A percentile compares a stretch with the other conserved stretches of the same genome.
These are phyloP conservation scores for Pleurotus ostreatus DNA, from an alignment of 768 basidiomycete genomes.

Conservation along the genomic window DNA sequence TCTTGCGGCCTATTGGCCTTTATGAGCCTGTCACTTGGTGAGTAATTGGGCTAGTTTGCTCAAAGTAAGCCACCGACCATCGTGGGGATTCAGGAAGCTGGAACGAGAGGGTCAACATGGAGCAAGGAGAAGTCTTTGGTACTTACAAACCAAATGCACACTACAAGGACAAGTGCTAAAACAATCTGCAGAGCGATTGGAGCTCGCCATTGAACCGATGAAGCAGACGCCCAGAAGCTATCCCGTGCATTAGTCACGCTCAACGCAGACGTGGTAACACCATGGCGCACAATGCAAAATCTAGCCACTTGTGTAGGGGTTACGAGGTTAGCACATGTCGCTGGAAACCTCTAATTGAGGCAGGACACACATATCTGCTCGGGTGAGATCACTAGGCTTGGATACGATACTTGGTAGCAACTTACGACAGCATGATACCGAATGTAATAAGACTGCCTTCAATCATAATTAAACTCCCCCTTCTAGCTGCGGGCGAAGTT, in stretches of 20 bases:
- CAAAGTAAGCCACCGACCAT: conserved; percentile 31
- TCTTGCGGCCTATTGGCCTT: conserved; percentile 51
- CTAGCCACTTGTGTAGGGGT: conserved; percentile 44
- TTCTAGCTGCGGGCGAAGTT: conserved; percentile 42
- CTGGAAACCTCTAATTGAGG: too few relatives aligned
- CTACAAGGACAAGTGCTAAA: conserved; percentile 50
- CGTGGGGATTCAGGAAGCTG: conserved; percentile 59
- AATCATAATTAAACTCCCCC: conserved; percentile 46
- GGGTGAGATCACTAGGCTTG: too few relatives aligned
- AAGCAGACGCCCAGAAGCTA: conserved; percentile 47
- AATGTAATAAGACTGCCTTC: conserved; percentile 19
- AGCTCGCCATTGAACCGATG: conserved; percentile 58
- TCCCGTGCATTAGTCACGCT: neutral
- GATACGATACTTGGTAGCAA: neutral
- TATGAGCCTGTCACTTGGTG: conserved; percentile 38
- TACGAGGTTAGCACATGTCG: too few relatives aligned
- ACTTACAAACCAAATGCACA: conserved; percentile 45
- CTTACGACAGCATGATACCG: neutral
- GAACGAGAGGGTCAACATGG: too few relatives aligned
- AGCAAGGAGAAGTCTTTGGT: neutral
- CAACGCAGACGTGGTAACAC: neutral
- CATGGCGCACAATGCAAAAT: conserved; percentile 53
- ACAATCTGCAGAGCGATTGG: conserved; percentile 59
- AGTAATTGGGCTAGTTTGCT: too few relatives aligned
- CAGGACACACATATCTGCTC: too few relatives aligned